Evolutionary conservation across 1,139 yeast genomes (phyloP), one percentile per base, ranked within the genome.

Genomic region (Taphrina communis): DNA sequence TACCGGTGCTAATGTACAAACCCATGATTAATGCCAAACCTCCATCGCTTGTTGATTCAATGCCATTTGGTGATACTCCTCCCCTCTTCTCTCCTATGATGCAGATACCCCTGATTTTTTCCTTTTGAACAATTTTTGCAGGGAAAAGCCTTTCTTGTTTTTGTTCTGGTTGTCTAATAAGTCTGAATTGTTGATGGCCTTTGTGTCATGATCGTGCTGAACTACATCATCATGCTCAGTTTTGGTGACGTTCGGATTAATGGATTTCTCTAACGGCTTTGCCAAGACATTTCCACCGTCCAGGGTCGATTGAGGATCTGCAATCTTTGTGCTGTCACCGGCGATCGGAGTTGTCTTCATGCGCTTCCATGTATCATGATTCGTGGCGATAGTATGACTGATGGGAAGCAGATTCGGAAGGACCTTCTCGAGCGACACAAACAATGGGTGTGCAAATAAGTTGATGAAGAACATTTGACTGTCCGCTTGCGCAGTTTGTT

Each of bases 381-480:
- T 63, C 35, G 44, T 17, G 25, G 35, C 48, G 35, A 63, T 63
- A 6, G 51, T 56, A 2, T 17, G 60, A 36, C 51, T 14, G 12
- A 63, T 46, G 1, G 61, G 61, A 9, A 17, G 65, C 66, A 78
- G 70, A 60, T 72, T 72, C 5, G 81, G 81, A 14, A 78, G 72
- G n/a, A 76, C 72, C 51, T 82, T 82, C 36, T 85, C 83, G 44
- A 91, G 84, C 73, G 86, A 87, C 67, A 80, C 79, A 78, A 92
- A 93, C 76, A 91, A 84, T 66, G 87, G 88, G 73, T 83, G 86
- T 9, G 96, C 97, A 82, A 89, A 92, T 31, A 90, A 85, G 75
- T 85, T 83, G 70, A 92, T 91, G 81, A 93, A 93, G 76, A 90
- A 91, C 19, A 90, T 78, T 78, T 93, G 97, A n/a, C 95, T 91